Conservation (phyloP, 2,329 filamentous ascomycete species). For the Aspergillus arachidicola region DNA sequence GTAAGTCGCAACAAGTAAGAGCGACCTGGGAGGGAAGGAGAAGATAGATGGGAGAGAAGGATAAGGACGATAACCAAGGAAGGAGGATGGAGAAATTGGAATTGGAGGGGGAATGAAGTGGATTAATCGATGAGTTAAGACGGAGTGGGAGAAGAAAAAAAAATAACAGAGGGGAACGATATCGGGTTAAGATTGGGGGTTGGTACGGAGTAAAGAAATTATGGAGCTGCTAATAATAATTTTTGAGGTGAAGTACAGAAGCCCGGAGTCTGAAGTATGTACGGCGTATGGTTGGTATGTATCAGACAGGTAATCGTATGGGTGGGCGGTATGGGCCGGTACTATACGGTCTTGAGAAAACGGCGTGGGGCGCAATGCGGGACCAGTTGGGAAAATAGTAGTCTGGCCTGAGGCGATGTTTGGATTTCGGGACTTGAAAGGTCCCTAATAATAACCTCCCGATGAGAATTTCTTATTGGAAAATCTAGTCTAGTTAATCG, state of each 20-base stretch:
- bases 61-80: conserved; percentile 26
- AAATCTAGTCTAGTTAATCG: neutral
- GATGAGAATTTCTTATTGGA: neutral
- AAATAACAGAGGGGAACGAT: conserved; percentile 13
- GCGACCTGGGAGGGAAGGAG: conserved; percentile 21
- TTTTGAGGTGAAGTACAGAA: neutral
- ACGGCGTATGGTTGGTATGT: neutral
- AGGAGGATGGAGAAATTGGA: conserved; percentile 20
- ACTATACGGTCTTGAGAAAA: neutral
- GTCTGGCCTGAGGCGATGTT: neutral
- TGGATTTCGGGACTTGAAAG: neutral
- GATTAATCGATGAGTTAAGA: conserved; percentile 14
- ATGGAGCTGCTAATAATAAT: conserved; percentile 5
- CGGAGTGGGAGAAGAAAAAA: conserved; percentile 17
- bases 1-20: conserved; percentile 12
- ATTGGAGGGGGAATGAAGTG: conserved; percentile 12
- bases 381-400: conserved; percentile 1
- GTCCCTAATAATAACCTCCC: neutral
- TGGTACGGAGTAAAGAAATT: conserved; percentile 7
- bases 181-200: conserved; percentile 10
- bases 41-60: conserved; percentile 23
- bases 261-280: neutral
- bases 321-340: conserved; percentile 1
- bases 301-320: neutral
- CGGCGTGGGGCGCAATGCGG: neutral